Evolutionary conservation across 1,284 basidiomycete species (phyloP).

Genomic region (Trichosporon ovoides): DNA sequence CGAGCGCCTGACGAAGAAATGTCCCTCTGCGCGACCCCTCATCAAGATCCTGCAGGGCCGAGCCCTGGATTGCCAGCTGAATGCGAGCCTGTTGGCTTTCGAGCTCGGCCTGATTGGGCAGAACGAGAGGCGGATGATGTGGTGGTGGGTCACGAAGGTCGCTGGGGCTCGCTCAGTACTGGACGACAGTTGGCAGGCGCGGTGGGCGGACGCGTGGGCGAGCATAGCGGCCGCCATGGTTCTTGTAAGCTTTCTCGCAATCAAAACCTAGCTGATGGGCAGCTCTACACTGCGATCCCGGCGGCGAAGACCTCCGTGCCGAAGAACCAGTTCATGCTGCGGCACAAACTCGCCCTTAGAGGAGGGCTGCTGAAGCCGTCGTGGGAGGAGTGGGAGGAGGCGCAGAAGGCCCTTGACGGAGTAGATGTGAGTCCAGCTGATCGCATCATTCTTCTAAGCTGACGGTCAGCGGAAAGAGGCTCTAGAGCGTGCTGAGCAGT

Average conservation of each 20-base stretch:
- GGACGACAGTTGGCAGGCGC: not conserved
- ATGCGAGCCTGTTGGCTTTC: conserved; percentile 26
- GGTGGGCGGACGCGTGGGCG: conserved; percentile 26
- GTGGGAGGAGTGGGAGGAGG: conserved; percentile 7
- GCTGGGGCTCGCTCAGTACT: conserved; percentile 3
- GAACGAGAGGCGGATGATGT: conserved; percentile 26
- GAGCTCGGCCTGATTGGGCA: conserved; percentile 25
- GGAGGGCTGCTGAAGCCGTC: not conserved
- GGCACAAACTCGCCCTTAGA: conserved; percentile 14
- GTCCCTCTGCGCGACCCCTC: conserved; percentile 18
- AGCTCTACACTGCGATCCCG: conserved; percentile 22
- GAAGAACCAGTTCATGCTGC: conserved; percentile 11
- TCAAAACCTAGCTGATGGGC: not conserved
- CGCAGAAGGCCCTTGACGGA: conserved; percentile 3
- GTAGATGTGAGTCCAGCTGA: not conserved
- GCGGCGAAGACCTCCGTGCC: not conserved
- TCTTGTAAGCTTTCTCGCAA: conserved; percentile 20
- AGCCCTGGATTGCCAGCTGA: conserved; percentile 37
- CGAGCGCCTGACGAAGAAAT: conserved; percentile 10
- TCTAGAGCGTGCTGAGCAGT: not conserved
- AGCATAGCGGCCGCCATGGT: conserved; percentile 26
- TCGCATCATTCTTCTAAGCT: not conserved
- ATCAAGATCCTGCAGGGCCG: conserved; percentile 19
- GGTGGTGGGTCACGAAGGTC: conserved; percentile 36
- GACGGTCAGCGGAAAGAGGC: not conserved